These are phyloP conservation scores for Clarireedia hainanense DNA, from an alignment of 2,329 filamentous ascomycete genomes.

Conservation along the genomic window DNA sequence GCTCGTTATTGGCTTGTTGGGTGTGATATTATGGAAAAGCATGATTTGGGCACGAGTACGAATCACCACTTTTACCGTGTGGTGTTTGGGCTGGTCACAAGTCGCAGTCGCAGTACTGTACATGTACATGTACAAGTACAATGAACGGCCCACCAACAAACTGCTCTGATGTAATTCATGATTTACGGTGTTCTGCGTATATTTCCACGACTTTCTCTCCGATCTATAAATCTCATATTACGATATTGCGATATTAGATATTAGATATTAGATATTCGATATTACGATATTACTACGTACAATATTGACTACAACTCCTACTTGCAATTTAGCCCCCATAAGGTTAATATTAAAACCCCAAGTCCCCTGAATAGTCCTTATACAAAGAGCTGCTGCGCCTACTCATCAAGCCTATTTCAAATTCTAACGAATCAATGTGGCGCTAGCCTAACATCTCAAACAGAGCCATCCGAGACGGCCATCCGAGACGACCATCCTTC, in stretches of 20 bases:
- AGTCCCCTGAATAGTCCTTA: neutral
- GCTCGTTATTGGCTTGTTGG: neutral
- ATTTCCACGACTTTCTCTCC: neutral
- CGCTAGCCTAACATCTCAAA: slow-evolving; percentile 5
- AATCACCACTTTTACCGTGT: neutral
- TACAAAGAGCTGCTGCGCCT: neutral
- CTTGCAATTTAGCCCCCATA: too few species aligned
- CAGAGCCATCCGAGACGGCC: slow-evolving; percentile 2
- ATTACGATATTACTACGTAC: too few species aligned
- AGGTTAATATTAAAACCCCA: neutral
- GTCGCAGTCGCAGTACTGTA: too few species aligned
- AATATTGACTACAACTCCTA: too few species aligned
- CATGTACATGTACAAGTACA: too few species aligned
- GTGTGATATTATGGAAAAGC: neutral
- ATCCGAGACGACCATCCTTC: neutral
- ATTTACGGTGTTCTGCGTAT: too few species aligned
- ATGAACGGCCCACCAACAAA: too few species aligned
- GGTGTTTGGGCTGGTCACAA: too few species aligned
- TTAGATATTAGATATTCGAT: too few species aligned
- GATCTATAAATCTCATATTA: neutral
- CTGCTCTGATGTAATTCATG: too few species aligned
- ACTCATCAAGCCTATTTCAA: neutral
- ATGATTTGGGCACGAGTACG: too few species aligned
- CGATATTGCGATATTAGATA: too few species aligned
- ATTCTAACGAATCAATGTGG: slow-evolving; percentile 5